Evolutionary conservation across 1,139 yeast species (phyloP), one percentile per base, ranked within the genome.

Genomic region (Kurtzmaniella quercitrusa): DNA sequence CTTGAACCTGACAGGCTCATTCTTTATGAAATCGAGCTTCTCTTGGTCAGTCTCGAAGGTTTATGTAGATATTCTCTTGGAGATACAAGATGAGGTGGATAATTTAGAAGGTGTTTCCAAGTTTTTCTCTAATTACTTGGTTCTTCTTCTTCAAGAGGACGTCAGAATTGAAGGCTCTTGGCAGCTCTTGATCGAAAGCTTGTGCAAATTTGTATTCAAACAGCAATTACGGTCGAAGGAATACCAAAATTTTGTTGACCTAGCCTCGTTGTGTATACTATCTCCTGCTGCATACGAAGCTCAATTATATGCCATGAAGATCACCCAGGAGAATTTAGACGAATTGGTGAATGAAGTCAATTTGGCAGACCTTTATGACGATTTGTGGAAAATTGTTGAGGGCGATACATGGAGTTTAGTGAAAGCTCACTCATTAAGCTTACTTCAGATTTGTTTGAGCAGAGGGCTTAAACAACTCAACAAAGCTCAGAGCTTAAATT

Each of bases 241-340:
- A 2, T 41, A 44, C n/a, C 59, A 48, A 2, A 50, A 56, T 6
- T 44, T 63, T 0, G 41, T 42, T 0, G 60, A 58, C 3, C 44
- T 76, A 2, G 41, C 68, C 5, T 50, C 57, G 7, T 41, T 65
- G 3, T 66, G 71, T 3, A 48, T 76, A 16, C 39, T 45, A 1
- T 76, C 80, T 2, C 46, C 44, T 2, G 46, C 62, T 2, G 66
- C 64, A 38, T 78, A 70, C 48, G 83, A 80, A 48, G 80, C 79
- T 10, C 82, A 77, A 51, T 51, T 70, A 3, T 56, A 63, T 4
- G 69, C 78, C 0, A 58, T 82, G 18, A 49, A 60, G 1, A 69
- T 60, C 41, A 57, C 64, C 33, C 42, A 49, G 3, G 27, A 40
- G 2, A 42, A 51, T 37, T 38, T 59, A 27, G 40, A 47, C 1